A percentile compares a stretch with the other conserved stretches of the same genome.
Evolutionary conservation across 495 filamentous ascomycete genomes (phyloP).

Genomic region (Mytilinidion resinicola): DNA sequence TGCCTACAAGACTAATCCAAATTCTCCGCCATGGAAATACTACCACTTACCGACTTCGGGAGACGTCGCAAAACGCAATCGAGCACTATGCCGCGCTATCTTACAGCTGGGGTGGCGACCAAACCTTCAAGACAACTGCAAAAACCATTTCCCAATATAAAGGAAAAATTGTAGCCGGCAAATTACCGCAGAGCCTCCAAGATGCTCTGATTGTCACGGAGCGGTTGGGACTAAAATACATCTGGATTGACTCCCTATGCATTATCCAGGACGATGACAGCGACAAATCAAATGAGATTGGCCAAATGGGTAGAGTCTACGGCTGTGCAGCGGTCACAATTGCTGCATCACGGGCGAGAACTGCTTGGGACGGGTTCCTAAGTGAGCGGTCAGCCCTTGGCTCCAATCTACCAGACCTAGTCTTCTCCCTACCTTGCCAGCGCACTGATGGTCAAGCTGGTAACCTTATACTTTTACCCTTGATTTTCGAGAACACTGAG

Average conservation of each 20-base stretch:
- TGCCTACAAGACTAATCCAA: conserved; percentile 1
- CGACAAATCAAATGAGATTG: background rate
- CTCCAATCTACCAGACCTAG: background rate
- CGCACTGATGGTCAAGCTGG: background rate
- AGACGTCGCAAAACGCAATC: background rate
- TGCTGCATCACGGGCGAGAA: background rate
- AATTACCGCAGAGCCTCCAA: background rate
- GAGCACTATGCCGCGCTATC: background rate
- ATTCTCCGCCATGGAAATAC: background rate
- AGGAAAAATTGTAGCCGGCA: background rate
- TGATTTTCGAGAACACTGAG: conserved; percentile 3
- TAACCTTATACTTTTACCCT: background rate
- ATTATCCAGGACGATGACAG: conserved; percentile 2
- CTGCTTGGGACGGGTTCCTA: conserved; percentile 3
- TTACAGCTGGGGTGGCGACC: conserved; percentile 8
- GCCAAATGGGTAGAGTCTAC: conserved; percentile 3
- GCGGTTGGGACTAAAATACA: background rate
- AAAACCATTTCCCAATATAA: background rate
- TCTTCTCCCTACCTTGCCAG: background rate
- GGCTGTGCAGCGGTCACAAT: conserved; percentile 2
- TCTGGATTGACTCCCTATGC: conserved; percentile 14
- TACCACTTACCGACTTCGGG: background rate
- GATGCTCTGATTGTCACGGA: background rate
- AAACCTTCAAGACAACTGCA: conserved; percentile 2
- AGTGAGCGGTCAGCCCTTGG: background rate